Conservation (phyloP, 352 stramenopile species). For the Pythium pyrilobum region DNA sequence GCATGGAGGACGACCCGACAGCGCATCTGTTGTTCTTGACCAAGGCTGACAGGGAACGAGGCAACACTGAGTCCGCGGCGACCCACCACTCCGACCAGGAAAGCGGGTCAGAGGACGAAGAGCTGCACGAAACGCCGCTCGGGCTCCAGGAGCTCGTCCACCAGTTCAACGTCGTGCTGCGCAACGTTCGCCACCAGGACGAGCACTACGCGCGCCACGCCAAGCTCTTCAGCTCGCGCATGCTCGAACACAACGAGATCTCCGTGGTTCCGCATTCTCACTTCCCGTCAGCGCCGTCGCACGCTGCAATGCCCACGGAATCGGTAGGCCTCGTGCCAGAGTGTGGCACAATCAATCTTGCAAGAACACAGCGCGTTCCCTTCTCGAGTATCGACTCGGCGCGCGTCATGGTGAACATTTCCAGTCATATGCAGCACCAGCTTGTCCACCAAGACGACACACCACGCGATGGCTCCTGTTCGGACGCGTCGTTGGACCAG, state of each 20-base stretch:
- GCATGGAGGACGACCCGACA: constrained; percentile 17
- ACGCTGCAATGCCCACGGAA: too few species aligned
- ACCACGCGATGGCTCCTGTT: neutral
- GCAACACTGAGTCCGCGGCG: neutral
- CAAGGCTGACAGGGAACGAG: neutral
- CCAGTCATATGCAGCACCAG: too few species aligned
- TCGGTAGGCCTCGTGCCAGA: too few species aligned
- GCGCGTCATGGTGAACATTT: too few species aligned
- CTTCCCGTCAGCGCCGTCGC: too few species aligned
- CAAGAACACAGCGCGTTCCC: neutral
- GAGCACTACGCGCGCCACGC: constrained; percentile 58
- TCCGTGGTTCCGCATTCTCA: constrained; percentile 29
- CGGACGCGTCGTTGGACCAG: constrained; percentile 22
- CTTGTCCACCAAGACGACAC: too few species aligned
- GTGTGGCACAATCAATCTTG: too few species aligned
- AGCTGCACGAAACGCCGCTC: neutral
- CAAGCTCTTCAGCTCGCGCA: constrained; percentile 61
- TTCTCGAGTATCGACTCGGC: constrained; percentile 7
- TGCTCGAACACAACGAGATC: constrained; percentile 61
- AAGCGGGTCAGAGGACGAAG: too few species aligned
- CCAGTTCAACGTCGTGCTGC: constrained; percentile 31
- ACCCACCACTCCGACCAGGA: too few species aligned
- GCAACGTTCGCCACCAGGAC: constrained; percentile 42
- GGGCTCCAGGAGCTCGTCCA: constrained; percentile 8
- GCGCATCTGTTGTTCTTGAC: constrained; percentile 17